Evolutionary conservation across 2,329 filamentous ascomycete genomes (phyloP).

Genomic region (Hymenoscyphus scutula): DNA sequence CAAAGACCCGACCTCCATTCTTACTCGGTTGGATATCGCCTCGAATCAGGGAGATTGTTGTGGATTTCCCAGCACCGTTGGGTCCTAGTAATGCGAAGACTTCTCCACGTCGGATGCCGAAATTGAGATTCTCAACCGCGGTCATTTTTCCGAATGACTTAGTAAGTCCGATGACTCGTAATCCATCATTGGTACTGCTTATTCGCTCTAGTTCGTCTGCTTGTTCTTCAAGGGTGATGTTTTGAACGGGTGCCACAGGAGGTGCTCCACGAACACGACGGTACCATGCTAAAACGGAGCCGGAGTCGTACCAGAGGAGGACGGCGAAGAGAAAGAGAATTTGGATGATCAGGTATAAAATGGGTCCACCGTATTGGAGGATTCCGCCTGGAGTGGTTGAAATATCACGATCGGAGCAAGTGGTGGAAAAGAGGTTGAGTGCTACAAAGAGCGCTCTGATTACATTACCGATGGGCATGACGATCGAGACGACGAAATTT

Average conservation of each 20-base stretch:
- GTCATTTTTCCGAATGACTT: constrained; percentile 75
- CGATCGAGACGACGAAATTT: constrained; percentile 70
- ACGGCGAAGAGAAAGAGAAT: constrained; percentile 66
- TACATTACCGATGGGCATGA: constrained; percentile 76
- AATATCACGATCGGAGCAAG: constrained; percentile 65
- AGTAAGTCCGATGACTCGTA: constrained; percentile 76
- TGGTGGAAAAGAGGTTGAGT: constrained; percentile 79
- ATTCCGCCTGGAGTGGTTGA: constrained; percentile 69
- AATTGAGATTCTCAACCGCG: constrained; percentile 86
- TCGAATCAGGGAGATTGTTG: constrained; percentile 82
- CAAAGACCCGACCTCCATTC: constrained; percentile 73
- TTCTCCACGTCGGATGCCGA: constrained; percentile 75
- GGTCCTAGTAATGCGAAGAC: constrained; percentile 88
- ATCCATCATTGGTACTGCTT: constrained; percentile 47
- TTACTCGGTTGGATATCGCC: constrained; percentile 75
- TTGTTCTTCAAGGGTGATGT: constrained; percentile 48
- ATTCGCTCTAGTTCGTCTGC: constrained; percentile 63
- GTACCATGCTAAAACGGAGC: constrained; percentile 58
- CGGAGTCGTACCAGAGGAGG: constrained; percentile 78
- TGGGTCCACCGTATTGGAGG: constrained; percentile 76
- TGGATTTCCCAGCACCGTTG: constrained; percentile 89
- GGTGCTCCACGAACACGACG: constrained; percentile 37
- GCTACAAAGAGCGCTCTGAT: constrained; percentile 72
- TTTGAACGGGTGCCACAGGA: constrained; percentile 8
- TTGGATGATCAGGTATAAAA: constrained; percentile 78